Conservation (phyloP, 2,329 filamentous ascomycete species). For the Bipolaris bicolor region DNA sequence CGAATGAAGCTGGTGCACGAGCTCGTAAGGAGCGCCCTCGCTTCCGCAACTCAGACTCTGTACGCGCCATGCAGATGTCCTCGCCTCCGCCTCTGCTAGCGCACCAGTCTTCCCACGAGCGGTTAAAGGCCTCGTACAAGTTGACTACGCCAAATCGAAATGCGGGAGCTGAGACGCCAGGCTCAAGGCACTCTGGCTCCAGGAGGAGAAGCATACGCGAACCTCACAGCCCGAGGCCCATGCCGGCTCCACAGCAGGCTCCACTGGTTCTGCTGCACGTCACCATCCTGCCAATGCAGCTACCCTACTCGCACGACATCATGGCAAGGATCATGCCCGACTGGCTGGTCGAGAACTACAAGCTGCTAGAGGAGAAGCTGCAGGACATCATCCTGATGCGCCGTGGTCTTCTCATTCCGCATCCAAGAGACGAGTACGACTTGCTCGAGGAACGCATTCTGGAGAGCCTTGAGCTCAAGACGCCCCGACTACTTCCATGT, state of each 20-base stretch:
- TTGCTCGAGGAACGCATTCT: slow-evolving; percentile 77
- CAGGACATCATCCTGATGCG: slow-evolving; percentile 72
- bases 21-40: slow-evolving; percentile 66
- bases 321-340: slow-evolving; percentile 60
- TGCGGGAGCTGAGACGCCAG: slow-evolving; percentile 39
- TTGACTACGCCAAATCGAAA: slow-evolving; percentile 41
- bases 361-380: slow-evolving; percentile 71
- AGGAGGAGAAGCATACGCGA: slow-evolving; percentile 36
- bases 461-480: slow-evolving; percentile 74
- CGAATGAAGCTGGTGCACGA: slow-evolving; percentile 41
- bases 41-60: slow-evolving; percentile 72
- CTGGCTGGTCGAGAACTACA: slow-evolving; percentile 64
- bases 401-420: slow-evolving; percentile 75
- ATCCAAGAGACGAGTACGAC: slow-evolving; percentile 81
- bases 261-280: slow-evolving; percentile 80
- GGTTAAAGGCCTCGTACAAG: slow-evolving; percentile 41
- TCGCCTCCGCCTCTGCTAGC: slow-evolving; percentile 56
- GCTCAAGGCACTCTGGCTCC: slow-evolving; percentile 39
- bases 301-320: slow-evolving; percentile 62
- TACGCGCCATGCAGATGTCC: slow-evolving; percentile 74
- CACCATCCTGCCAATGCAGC: slow-evolving; percentile 73
- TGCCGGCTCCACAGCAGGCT: slow-evolving; percentile 53
- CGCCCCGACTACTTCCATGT: slow-evolving; percentile 74
- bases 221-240: slow-evolving; percentile 35
- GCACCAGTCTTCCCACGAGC: slow-evolving; percentile 40